These are phyloP conservation scores for Fusarium papillatum DNA, from an alignment of 2,329 filamentous ascomycete genomes.

Conservation along the genomic window DNA sequence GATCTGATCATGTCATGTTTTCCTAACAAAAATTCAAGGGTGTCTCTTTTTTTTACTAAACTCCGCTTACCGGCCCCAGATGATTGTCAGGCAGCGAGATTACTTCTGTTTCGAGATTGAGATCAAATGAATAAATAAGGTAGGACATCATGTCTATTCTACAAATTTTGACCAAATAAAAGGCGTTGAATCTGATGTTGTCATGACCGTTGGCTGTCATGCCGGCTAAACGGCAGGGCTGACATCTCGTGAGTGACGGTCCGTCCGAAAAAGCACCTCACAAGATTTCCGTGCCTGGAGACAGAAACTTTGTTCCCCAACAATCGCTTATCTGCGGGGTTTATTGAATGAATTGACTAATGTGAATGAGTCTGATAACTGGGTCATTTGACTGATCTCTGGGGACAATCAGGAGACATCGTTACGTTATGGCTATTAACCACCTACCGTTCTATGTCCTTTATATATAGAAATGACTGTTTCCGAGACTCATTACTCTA, in stretches of 20 bases:
- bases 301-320: conserved; percentile 7
- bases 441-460: not conserved
- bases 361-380: conserved; percentile 18
- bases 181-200: not conserved
- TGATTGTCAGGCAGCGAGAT: conserved; percentile 28
- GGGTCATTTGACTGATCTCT: conserved; percentile 9
- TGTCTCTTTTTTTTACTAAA: not conserved
- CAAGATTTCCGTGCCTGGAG: not conserved
- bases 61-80: not conserved
- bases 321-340: conserved; percentile 37
- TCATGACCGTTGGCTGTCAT: not conserved
- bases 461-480: not conserved
- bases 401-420: conserved; percentile 8
- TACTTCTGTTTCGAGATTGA: conserved; percentile 20
- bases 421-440: not conserved
- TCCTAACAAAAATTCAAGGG: conserved; percentile 33
- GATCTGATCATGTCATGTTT: conserved; percentile 38
- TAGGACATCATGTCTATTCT: not conserved
- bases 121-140: conserved; percentile 9
- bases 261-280: not conserved
- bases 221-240: not conserved
- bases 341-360: conserved; percentile 28
- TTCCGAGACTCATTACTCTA: not conserved
- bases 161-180: not conserved
- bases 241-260: not conserved